Evolutionary conservation across 108 stramenopile genomes (phyloP).

Genomic region (Schizochytrium sp.): DNA sequence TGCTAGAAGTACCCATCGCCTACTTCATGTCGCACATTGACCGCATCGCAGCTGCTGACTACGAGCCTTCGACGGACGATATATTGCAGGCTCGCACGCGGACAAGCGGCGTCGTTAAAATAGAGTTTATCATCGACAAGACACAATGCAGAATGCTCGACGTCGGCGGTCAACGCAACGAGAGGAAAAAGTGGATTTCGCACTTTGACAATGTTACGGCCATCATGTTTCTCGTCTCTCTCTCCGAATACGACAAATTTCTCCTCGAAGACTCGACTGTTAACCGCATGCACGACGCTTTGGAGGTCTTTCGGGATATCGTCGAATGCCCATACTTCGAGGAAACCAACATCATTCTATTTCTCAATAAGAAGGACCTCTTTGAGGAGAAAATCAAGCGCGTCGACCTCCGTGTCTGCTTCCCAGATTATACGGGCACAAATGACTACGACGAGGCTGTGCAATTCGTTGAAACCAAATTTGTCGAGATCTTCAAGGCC

Average conservation of each 20-base stretch:
- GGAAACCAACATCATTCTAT: slow-evolving; percentile 78
- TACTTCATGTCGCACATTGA: background rate
- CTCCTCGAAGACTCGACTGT: slow-evolving; percentile 41
- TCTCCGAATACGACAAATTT: slow-evolving; percentile 61
- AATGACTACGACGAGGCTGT: slow-evolving; percentile 14
- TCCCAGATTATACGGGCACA: background rate
- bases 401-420: background rate
- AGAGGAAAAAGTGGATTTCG: slow-evolving; percentile 60
- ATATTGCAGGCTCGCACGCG: slow-evolving; percentile 2
- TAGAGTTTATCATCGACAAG: slow-evolving; percentile 43
- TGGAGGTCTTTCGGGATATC: slow-evolving; percentile 57
- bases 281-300: slow-evolving; percentile 44
- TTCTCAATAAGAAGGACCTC: slow-evolving; percentile 95
- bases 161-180: slow-evolving; percentile 57
- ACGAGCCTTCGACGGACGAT: background rate
- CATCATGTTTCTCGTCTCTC: slow-evolving; percentile 62
- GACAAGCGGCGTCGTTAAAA: background rate
- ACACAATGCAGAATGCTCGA: slow-evolving; percentile 55
- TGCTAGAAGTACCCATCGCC: background rate
- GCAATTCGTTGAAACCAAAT: background rate
- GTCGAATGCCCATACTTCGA: slow-evolving; percentile 88
- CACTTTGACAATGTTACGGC: slow-evolving; percentile 61
- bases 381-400: slow-evolving; percentile 84
- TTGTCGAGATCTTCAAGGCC: background rate
- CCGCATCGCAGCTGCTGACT: background rate